Conservation (phyloP, 139 green algal genomes). For the Chlamydomonas schloesseri region DNA sequence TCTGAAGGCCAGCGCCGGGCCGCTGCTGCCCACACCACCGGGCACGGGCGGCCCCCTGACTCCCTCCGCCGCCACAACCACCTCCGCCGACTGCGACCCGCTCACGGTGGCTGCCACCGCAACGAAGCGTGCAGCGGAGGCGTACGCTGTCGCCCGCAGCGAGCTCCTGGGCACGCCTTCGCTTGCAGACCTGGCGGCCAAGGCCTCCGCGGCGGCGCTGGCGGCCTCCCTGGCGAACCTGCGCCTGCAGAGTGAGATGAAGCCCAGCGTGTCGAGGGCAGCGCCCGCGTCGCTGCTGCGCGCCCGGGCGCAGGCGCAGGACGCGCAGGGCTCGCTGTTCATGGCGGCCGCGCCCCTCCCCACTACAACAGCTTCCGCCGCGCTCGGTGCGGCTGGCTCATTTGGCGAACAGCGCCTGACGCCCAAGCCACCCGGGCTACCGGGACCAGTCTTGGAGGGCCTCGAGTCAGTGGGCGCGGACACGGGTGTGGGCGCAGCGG, state of each 20-base stretch:
- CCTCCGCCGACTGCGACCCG: too few species aligned
- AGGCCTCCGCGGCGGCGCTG: not conserved
- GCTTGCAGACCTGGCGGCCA: not conserved
- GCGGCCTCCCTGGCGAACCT: not conserved
- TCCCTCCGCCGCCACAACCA: too few species aligned
- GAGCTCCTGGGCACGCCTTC: not conserved
- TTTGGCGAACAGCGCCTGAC: too few species aligned
- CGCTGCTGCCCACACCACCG: not conserved
- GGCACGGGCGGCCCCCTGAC: not conserved
- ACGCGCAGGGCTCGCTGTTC: not conserved
- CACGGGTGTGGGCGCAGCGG: too few species aligned
- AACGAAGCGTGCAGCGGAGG: not conserved
- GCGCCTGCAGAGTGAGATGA: not conserved
- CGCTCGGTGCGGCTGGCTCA: too few species aligned
- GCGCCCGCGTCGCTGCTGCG: not conserved
- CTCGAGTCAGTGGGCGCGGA: too few species aligned
- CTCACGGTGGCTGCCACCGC: not conserved
- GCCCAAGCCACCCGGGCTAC: too few species aligned
- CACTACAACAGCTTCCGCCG: too few species aligned
- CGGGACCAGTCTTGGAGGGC: too few species aligned
- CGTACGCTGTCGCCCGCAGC: not conserved
- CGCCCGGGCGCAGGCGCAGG: not conserved
- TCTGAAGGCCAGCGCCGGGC: not conserved
- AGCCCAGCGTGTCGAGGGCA: not conserved
- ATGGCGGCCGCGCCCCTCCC: too few species aligned